Base-by-base conservation (phyloP, 2,329 filamentous ascomycete species). In the Dactylellina sp. region DNA sequence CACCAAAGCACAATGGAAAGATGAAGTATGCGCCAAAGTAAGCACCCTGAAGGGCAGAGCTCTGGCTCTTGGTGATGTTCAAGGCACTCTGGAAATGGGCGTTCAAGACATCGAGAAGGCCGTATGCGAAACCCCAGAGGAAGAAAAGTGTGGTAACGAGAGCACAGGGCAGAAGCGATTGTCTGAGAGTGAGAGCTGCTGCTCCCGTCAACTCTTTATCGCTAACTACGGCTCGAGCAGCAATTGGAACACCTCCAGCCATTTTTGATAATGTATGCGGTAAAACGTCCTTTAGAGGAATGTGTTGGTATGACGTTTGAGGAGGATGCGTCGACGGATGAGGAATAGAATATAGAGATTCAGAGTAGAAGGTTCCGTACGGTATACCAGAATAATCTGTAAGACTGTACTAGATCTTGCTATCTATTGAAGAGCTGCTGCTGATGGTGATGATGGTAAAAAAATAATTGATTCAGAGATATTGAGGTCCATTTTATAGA, bases 81-180 rank as follows among this genome's bases (percentile, higher is more conserved):
- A 88, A 81, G 1, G 84, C 85, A 56, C 84, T 85, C 76, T 88
- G 86, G 79, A 88, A 87, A 78, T 87, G 86, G 68, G 84, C 84
- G 78, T 85, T 85, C 52, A 85, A 78, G 2, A 83, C 83, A 78
- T 85, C 83, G 32, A 83, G 78, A 75, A 85, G 76, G n/a, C 83
- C 83, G 77, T 84, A 84, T 28, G 83, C 82, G 60, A 84, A 84
- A 3, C 83, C 83, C 87, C 87, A 89, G 20, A 89, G 83, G 79
- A 89, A 89, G 81, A 89, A 89, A 0, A 89, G 81, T 52, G 88
- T 82, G 0, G 87, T 89, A 57, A 91, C 89, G 2, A 92, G 84
- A 62, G 83, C 82, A 49, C 91, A 84, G 1, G 89, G 90, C 76
- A 86, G 86, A 60, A 92, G 83, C 11, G 89, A 91, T 78, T 90